A percentile compares a stretch with the other conserved stretches of the same genome.
Conservation (phyloP, 179 eudicot species). For the Carnegiea gigantea region DNA sequence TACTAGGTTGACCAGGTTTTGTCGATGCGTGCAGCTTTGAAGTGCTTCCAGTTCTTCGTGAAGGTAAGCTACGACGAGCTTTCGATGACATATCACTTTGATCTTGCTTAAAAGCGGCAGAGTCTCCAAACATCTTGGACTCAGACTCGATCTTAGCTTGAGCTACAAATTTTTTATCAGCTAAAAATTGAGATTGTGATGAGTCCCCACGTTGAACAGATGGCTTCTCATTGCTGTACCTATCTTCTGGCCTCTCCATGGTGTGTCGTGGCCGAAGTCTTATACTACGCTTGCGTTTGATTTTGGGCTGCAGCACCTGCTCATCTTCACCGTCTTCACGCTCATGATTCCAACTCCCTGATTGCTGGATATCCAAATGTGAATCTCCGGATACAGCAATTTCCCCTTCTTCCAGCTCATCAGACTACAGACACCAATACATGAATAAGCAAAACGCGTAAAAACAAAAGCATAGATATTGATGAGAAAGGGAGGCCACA, state of each 20-base stretch:
- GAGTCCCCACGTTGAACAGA: constrained; percentile 58
- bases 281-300: constrained; percentile 82
- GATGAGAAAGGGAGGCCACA: constrained; percentile 5
- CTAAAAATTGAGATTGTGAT: constrained; percentile 51
- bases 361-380: constrained; percentile 72
- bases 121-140: constrained; percentile 44
- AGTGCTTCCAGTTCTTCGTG: constrained; percentile 53
- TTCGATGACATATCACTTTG: constrained; percentile 49
- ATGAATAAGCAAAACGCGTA: constrained; percentile 14
- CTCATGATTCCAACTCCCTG: constrained; percentile 94
- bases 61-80: constrained; percentile 48
- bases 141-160: constrained; percentile 47
- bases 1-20: constrained; percentile 49
- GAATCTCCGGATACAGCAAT: constrained; percentile 86
- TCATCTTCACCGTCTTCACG: constrained; percentile 93
- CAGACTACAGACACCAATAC: constrained; percentile 43
- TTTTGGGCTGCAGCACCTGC: constrained; percentile 88
- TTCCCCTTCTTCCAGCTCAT: constrained; percentile 95
- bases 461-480: constrained; percentile 5
- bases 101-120: constrained; percentile 50
- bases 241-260: constrained; percentile 66
- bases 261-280: constrained; percentile 67
- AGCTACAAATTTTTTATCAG: constrained; percentile 47
- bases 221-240: constrained; percentile 44
- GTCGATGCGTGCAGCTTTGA: constrained; percentile 49